These are phyloP conservation scores for Mimosa pudica DNA, from an alignment of 306 rosid genomes.

Conservation along the genomic window DNA sequence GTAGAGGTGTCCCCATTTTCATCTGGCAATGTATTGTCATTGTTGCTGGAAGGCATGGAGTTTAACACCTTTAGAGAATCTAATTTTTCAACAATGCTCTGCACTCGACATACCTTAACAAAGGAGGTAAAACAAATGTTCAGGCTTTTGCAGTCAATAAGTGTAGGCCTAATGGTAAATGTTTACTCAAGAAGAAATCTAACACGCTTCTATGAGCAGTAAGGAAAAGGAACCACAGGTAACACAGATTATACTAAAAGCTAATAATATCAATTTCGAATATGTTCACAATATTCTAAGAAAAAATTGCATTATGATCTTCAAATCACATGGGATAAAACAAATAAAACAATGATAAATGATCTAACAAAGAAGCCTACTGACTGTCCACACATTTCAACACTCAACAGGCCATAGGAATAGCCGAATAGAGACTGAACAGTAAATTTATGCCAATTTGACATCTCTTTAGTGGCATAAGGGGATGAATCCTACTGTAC, in stretches of 20 bases:
- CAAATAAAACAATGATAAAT: background rate
- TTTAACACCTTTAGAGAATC: conserved; percentile 64
- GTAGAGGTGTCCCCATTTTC: conserved; percentile 58
- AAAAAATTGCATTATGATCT: conserved; percentile 1
- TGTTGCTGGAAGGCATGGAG: conserved; percentile 48
- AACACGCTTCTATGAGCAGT: background rate
- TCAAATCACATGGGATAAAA: background rate
- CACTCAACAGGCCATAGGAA: conserved; percentile 1
- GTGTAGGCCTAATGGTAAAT: background rate
- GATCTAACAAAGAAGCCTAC: conserved; percentile 10
- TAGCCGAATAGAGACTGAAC: background rate
- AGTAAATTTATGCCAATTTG: background rate
- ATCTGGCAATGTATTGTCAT: conserved; percentile 53
- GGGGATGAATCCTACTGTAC: too few relatives aligned
- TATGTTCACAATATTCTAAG: conserved; percentile 6
- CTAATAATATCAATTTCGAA: background rate
- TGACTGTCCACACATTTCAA: background rate
- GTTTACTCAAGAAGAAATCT: background rate
- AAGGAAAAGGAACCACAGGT: background rate
- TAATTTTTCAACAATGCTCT: conserved; percentile 60
- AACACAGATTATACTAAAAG: background rate
- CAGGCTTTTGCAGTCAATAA: conserved; percentile 21
- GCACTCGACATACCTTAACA: conserved; percentile 78
- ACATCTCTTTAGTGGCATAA: background rate
- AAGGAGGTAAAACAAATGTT: conserved; percentile 21